Evolutionary conservation across 805 yeast species (phyloP), one percentile per base, ranked within the genome.

Genomic region (Candida ortonii): DNA sequence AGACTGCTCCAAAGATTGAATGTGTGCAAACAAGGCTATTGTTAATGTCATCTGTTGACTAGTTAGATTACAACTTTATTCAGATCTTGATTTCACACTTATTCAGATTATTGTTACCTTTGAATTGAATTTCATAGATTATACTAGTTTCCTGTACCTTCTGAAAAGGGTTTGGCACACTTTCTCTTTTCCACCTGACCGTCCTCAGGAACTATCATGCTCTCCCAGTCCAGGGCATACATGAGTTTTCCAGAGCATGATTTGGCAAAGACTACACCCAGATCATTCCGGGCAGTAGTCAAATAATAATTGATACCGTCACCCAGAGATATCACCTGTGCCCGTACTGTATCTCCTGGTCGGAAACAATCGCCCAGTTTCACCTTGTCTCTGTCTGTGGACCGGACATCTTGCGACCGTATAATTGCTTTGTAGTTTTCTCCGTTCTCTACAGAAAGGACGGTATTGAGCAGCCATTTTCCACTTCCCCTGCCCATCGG

Each of bases 211-310:
- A 84, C 78, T 20, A 82, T 71, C 97, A 94, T 93, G 9, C 87
- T 84, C 61, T 87, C 89, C 97, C 97, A 93, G 61, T 93, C 97
- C 26, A 87, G 62, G 2, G 98, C 94, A 49, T 80, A 82, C 86
- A 93, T 77, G 36, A 78, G 61, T 22, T 76, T 78, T 2, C 96
- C 96, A 8, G 71, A 66, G 43, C 71, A 75, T 26, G 81, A 73
- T 41, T 72, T 77, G 5, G 97, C 97, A 58, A 89, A 84, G 1
- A 93, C 80, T 4, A 93, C 98, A 3, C 99, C 99, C 24, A 90
- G 65, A 52, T 90, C 96, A 57, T 90, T 87, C 43, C 81, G 69
- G 3, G 96, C 94, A 0, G 98, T 93, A 6, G 87, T 74, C 43
- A 93, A 65, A 57, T 89, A 93, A 55, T 89, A 93, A 56, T 86